These are phyloP conservation scores for Leonotis leonurus DNA, from an alignment of 257 asterid species.

Conservation along the genomic window DNA sequence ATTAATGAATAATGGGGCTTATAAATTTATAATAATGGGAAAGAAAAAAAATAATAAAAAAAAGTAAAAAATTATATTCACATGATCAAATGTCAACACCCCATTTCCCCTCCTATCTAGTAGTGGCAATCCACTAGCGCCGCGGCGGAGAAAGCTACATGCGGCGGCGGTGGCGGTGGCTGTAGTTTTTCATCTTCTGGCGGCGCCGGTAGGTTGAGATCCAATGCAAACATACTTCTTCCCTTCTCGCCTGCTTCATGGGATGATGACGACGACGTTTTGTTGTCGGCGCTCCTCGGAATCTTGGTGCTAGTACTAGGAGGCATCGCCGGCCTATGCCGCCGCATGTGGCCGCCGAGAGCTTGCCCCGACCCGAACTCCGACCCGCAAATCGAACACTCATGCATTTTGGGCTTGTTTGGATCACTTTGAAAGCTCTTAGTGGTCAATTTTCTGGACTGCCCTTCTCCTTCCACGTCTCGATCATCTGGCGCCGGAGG, in stretches of 20 bases:
- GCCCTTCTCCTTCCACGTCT: slow-evolving; percentile 7
- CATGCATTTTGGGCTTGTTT: slow-evolving; percentile 48
- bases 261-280: slow-evolving; percentile 17
- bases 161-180: slow-evolving; percentile 29
- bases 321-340: slow-evolving; percentile 44
- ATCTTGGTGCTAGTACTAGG: neutral
- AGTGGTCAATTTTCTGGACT: neutral
- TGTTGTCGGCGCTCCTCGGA: neutral
- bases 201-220: slow-evolving; percentile 79
- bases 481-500: slow-evolving; percentile 3
- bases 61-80: slow-evolving; percentile 24
- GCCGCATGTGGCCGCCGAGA: slow-evolving; percentile 88
- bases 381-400: slow-evolving; percentile 73
- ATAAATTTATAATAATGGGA: neutral
- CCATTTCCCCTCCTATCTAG: slow-evolving; percentile 19
- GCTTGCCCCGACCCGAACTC: slow-evolving; percentile 87
- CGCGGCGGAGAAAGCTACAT: slow-evolving; percentile 43
- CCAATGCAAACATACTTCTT: slow-evolving; percentile 40
- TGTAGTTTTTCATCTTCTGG: slow-evolving; percentile 38
- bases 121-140: slow-evolving; percentile 67
- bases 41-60: neutral
- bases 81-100: slow-evolving; percentile 38
- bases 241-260: slow-evolving; percentile 26
- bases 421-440: neutral
- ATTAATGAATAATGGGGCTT: slow-evolving; percentile 18